A percentile compares a stretch with the other conserved stretches of the same genome.
Evolutionary conservation across 495 filamentous ascomycete genomes (phyloP).

Genomic region (Neurospora hispaniola): DNA sequence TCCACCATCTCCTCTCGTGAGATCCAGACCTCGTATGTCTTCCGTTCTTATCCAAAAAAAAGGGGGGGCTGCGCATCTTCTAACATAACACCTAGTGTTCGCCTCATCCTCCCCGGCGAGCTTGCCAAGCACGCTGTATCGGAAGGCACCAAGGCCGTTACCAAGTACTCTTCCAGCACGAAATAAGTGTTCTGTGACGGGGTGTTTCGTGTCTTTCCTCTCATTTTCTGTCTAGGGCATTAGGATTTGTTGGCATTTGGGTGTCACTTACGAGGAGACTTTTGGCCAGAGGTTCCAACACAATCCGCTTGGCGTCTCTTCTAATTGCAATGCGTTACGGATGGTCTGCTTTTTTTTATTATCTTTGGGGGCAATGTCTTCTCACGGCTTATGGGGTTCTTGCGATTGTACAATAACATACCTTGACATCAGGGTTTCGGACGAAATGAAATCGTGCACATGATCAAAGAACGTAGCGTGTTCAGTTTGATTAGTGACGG

Average conservation of each 20-base stretch:
- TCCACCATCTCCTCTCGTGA: constrained; percentile 98
- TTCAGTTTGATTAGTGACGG: background rate
- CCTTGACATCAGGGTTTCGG: constrained; percentile 50
- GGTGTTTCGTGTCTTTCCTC: constrained; percentile 31
- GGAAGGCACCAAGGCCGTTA: constrained; percentile 99
- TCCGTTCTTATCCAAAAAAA: constrained; percentile 6
- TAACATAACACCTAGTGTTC: constrained; percentile 43
- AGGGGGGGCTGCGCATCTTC: background rate
- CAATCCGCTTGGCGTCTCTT: constrained; percentile 57
- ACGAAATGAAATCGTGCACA: constrained; percentile 53
- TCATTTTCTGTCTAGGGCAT: constrained; percentile 33
- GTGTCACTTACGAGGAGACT: constrained; percentile 44
- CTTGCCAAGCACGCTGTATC: constrained; percentile 99
- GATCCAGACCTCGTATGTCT: constrained; percentile 87
- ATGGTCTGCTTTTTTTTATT: constrained; percentile 54
- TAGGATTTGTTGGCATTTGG: constrained; percentile 45
- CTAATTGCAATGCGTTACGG: constrained; percentile 66
- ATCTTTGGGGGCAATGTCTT: constrained; percentile 60
- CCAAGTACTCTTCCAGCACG: constrained; percentile 99
- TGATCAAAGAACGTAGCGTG: constrained; percentile 29
- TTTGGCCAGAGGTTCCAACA: constrained; percentile 44
- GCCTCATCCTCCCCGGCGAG: constrained; percentile 95
- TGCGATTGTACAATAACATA: constrained; percentile 67
- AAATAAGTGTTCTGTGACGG: constrained; percentile 58
- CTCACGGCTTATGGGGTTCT: constrained; percentile 56